Evolutionary conservation across 768 basidiomycete genomes (phyloP).

Genomic region (Boletales sp.): DNA sequence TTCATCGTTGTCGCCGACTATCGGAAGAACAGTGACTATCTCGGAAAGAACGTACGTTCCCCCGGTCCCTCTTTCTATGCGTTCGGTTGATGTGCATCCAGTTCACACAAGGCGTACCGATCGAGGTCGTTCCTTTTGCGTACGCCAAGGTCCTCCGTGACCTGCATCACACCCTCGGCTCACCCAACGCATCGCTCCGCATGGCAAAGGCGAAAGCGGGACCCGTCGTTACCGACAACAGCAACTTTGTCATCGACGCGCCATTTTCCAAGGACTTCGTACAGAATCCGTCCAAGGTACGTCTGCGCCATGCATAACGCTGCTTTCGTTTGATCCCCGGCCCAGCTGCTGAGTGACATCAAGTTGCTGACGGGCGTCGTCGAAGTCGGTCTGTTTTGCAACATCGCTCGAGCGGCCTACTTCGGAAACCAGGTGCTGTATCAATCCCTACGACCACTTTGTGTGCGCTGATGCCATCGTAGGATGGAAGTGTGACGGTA

Average conservation of each 20-base stretch:
- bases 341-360: constrained; percentile 70
- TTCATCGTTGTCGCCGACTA: constrained; percentile 93
- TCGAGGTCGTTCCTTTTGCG: constrained; percentile 96
- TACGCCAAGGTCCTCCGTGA: constrained; percentile 83
- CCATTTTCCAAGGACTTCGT: constrained; percentile 74
- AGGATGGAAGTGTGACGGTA: constrained; percentile 72
- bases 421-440: constrained; percentile 77
- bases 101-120: constrained; percentile 88
- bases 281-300: constrained; percentile 59
- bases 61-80: not conserved
- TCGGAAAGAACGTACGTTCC: constrained; percentile 75
- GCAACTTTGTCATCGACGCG: constrained; percentile 97
- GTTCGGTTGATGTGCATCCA: constrained; percentile 25
- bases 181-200: constrained; percentile 71
- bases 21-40: constrained; percentile 81
- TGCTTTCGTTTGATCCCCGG: not conserved
- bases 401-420: constrained; percentile 93
- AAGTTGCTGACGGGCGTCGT: constrained; percentile 97
- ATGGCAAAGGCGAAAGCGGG: constrained; percentile 96
- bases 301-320: not conserved
- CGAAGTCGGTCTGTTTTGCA: constrained; percentile 97
- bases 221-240: constrained; percentile 95
- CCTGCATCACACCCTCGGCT: constrained; percentile 56
- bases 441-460: not conserved
- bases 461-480: not conserved